Percentiles rank a stretch among this genome's conserved stretches.
phyloP scores from a whole-genome alignment of 345 rosid genomes.

The Corchorus olitorius region DNA sequence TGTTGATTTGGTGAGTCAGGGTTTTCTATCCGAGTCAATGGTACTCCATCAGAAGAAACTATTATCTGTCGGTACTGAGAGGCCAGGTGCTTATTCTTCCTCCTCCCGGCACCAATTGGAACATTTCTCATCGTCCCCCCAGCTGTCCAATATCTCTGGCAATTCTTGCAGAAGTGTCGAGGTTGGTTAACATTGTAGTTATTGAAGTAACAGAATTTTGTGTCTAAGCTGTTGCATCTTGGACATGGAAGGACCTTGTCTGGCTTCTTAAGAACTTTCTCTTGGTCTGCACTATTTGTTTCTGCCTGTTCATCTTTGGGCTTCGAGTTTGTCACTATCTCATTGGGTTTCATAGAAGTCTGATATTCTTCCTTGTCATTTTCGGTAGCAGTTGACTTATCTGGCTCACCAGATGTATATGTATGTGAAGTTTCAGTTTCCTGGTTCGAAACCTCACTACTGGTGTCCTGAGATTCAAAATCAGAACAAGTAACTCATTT shows the following conservation, averaged over 20 bases:
- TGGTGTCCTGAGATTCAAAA: slow-evolving; percentile 31
- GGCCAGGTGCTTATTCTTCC: slow-evolving; percentile 72
- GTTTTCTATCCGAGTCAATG: slow-evolving; percentile 41
- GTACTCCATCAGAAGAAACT: slow-evolving; percentile 53
- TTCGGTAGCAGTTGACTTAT: slow-evolving; percentile 19
- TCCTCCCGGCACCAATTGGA: slow-evolving; percentile 76
- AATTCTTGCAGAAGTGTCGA: slow-evolving; percentile 79
- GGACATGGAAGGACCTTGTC: slow-evolving; percentile 78
- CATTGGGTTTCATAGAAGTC: slow-evolving; percentile 21
- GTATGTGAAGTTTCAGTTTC: slow-evolving; percentile 21
- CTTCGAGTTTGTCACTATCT: slow-evolving; percentile 25
- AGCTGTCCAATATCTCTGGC: slow-evolving; percentile 90
- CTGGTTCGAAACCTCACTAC: slow-evolving; percentile 26
- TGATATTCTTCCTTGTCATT: slow-evolving; percentile 27
- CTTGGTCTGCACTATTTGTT: slow-evolving; percentile 31
- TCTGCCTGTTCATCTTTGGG: slow-evolving; percentile 37
- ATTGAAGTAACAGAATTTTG: slow-evolving; percentile 80
- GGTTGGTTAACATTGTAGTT: slow-evolving; percentile 86
- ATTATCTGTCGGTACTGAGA: slow-evolving; percentile 58
- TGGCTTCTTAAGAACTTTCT: slow-evolving; percentile 60
- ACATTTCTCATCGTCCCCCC: slow-evolving; percentile 86
- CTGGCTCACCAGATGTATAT: slow-evolving; percentile 24
- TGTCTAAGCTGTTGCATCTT: slow-evolving; percentile 74
- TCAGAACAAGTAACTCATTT: neutral
- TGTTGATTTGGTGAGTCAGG: slow-evolving; percentile 42